phyloP scores from a whole-genome alignment of 495 filamentous ascomycete genomes.

The Terfezia boudieri region DNA sequence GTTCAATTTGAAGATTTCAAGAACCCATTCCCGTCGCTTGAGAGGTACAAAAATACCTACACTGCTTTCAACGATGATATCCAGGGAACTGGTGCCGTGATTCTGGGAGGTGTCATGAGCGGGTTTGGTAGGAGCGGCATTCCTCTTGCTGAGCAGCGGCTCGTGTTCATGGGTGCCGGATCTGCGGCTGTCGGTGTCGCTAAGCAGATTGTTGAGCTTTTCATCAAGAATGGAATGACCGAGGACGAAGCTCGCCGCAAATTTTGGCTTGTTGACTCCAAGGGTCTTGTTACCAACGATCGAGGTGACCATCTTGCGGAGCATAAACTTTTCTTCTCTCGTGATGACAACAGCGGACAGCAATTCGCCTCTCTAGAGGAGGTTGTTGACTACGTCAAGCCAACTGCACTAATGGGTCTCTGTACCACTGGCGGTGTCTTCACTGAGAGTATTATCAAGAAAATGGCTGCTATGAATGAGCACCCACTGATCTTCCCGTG shows the following conservation, averaged over 20 bases:
- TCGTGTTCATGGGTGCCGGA: constrained; percentile 91
- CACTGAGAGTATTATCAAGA: constrained; percentile 61
- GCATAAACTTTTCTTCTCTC: constrained; percentile 95
- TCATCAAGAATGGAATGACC: constrained; percentile 78
- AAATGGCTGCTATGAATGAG: constrained; percentile 50
- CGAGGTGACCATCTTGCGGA: constrained; percentile 84
- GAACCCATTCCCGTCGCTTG: constrained; percentile 84
- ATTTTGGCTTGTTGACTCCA: constrained; percentile 96
- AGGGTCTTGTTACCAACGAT: constrained; percentile 82
- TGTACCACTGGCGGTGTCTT: constrained; percentile 90
- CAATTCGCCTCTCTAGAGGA: constrained; percentile 80
- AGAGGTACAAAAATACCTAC: constrained; percentile 65
- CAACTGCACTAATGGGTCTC: constrained; percentile 81
- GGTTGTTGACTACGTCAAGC: constrained; percentile 80
- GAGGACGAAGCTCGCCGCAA: constrained; percentile 72
- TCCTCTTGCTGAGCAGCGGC: constrained; percentile 70
- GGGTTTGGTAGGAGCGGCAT: constrained; percentile 75
- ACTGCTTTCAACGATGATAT: constrained; percentile 99
- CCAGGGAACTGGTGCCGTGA: constrained; percentile 91
- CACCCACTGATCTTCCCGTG: constrained; percentile 51
- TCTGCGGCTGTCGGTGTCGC: constrained; percentile 92
- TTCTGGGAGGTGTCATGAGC: constrained; percentile 83
- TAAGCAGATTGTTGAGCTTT: constrained; percentile 89
- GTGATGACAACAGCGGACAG: constrained; percentile 70
- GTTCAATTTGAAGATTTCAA: constrained; percentile 99